A percentile compares a stretch with the other conserved stretches of the same genome.
These are phyloP conservation scores for Coix lacrymajobi DNA, from an alignment of 176 grass and related monocot species.

Conservation along the genomic window DNA sequence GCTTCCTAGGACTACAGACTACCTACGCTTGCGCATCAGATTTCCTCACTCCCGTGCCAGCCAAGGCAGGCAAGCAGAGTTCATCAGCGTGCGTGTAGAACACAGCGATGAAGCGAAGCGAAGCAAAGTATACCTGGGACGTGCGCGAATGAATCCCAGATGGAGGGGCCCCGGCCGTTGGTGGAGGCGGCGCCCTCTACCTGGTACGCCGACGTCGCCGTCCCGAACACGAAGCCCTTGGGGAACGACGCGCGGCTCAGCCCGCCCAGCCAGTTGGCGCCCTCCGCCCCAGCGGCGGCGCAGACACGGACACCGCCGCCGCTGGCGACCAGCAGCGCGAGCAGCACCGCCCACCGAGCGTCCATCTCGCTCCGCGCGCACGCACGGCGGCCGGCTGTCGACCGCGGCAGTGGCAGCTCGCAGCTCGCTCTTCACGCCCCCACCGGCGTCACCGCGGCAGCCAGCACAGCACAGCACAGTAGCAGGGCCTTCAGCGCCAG, in stretches of 20 bases:
- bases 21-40: background rate
- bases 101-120: background rate
- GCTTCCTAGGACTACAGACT: background rate
- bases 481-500: background rate
- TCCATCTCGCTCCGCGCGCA: background rate
- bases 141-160: slow-evolving; percentile 65
- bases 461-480: background rate
- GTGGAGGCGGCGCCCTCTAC: slow-evolving; percentile 47
- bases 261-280: slow-evolving; percentile 22
- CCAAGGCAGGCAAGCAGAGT: background rate
- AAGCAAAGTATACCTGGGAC: slow-evolving; percentile 27
- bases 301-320: background rate
- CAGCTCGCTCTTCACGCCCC: background rate
- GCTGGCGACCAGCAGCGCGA: slow-evolving; percentile 4
- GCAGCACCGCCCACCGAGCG: slow-evolving; percentile 2
- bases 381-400: background rate
- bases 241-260: slow-evolving; percentile 47
- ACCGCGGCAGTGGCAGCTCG: background rate
- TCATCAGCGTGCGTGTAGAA: background rate
- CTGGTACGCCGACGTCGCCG: slow-evolving; percentile 67
- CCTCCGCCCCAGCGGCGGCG: background rate
- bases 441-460: background rate
- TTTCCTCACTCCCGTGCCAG: background rate
- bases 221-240: slow-evolving; percentile 64
- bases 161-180: slow-evolving; percentile 53